phyloP scores from a whole-genome alignment of 768 basidiomycete species.

The Asterophora parasitica region DNA sequence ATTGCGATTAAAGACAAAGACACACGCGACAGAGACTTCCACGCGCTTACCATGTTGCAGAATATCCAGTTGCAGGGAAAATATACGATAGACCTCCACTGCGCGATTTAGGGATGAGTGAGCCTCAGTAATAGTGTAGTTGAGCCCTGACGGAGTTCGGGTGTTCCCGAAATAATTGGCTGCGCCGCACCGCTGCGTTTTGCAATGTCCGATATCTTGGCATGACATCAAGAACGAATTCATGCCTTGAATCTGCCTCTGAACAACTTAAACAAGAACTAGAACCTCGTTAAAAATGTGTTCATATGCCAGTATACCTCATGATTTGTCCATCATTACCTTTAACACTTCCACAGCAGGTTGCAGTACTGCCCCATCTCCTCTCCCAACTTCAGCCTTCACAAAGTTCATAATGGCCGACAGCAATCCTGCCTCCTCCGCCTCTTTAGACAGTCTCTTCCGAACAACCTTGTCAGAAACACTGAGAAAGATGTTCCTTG shows the following conservation, averaged over 20 bases:
- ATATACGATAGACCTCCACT: not conserved
- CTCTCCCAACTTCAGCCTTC: conserved; percentile 31
- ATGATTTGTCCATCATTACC: conserved; percentile 20
- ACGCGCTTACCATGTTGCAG: conserved; percentile 14
- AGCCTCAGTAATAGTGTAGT: too few species aligned
- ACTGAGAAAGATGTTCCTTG: conserved; percentile 55
- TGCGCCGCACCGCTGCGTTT: not conserved
- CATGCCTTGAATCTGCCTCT: too few species aligned
- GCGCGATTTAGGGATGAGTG: not conserved
- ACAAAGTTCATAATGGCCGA: conserved; percentile 46
- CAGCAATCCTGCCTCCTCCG: conserved; percentile 48
- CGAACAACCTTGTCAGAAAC: conserved; percentile 34
- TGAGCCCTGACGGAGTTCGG: conserved; percentile 6
- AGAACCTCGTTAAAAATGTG: too few species aligned
- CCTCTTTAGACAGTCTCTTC: conserved; percentile 45
- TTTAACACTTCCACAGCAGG: conserved; percentile 51
- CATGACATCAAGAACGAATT: not conserved
- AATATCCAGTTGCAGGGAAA: conserved; percentile 1
- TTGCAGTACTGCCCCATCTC: conserved; percentile 33
- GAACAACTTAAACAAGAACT: too few species aligned
- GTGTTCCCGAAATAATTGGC: conserved; percentile 6
- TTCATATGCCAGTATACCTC: not conserved
- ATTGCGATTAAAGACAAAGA: not conserved
- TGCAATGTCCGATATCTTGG: not conserved
- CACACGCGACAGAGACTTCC: not conserved